These are phyloP conservation scores for Magnaporthiopsis poae DNA, from an alignment of 2,329 filamentous ascomycete species.

Conservation along the genomic window DNA sequence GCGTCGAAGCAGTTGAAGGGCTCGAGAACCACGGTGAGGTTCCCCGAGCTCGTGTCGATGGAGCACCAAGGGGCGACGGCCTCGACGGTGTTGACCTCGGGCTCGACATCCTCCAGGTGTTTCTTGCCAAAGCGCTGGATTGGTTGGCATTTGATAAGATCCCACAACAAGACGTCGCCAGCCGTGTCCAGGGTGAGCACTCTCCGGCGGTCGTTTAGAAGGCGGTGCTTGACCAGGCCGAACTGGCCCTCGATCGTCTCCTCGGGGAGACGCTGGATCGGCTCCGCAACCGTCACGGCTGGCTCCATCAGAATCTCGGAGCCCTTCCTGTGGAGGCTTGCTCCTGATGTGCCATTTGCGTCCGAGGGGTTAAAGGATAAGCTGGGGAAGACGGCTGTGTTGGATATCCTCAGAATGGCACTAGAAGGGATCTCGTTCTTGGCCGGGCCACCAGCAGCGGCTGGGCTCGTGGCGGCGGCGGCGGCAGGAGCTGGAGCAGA, in stretches of 20 bases:
- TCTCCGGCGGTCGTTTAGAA: conserved; percentile 81
- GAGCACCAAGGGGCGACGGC: conserved; percentile 94
- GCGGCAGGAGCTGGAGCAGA: conserved; percentile 24
- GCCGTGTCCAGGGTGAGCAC: conserved; percentile 89
- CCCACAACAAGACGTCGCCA: conserved; percentile 90
- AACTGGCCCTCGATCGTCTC: conserved; percentile 91
- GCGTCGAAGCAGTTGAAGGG: conserved; percentile 96
- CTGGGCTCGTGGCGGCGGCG: not conserved
- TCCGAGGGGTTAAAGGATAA: conserved; percentile 30
- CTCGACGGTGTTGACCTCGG: conserved; percentile 75
- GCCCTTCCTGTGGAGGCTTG: conserved; percentile 35
- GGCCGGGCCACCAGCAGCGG: conserved; percentile 15
- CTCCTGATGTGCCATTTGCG: conserved; percentile 37
- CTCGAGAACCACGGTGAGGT: conserved; percentile 80
- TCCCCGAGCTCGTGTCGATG: conserved; percentile 85
- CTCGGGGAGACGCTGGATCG: conserved; percentile 58
- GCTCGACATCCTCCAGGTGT: conserved; percentile 84
- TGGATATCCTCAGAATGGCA: conserved; percentile 72
- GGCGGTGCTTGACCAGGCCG: conserved; percentile 82
- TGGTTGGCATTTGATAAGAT: conserved; percentile 81
- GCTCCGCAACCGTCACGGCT: conserved; percentile 42
- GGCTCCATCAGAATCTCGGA: conserved; percentile 45
- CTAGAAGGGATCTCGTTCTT: conserved; percentile 65
- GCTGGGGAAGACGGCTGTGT: conserved; percentile 68
- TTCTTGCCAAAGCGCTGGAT: conserved; percentile 89